Conservation (phyloP, 169 alveolate species). For the Plasmodium berghei region DNA sequence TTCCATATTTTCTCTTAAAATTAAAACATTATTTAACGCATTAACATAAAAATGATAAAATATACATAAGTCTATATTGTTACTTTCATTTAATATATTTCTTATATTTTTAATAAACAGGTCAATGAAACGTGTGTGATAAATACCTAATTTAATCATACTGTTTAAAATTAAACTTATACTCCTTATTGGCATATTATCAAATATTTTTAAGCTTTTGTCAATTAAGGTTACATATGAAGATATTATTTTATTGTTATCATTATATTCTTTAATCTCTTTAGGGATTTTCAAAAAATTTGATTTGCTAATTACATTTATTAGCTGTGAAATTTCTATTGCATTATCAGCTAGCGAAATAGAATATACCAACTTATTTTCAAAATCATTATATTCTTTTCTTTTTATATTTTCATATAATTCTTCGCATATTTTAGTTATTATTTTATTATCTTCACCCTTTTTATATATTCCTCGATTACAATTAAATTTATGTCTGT, state of each 20-base stretch:
- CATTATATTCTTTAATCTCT: too few species aligned
- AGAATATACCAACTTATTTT: conserved; percentile 29
- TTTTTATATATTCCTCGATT: not conserved
- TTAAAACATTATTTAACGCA: not conserved
- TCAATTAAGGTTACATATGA: conserved; percentile 28
- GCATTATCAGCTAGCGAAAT: conserved; percentile 45
- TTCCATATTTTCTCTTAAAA: not conserved
- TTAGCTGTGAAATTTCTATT: conserved; percentile 49
- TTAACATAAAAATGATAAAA: conserved; percentile 68
- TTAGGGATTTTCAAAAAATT: too few species aligned
- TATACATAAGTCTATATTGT: conserved; percentile 27
- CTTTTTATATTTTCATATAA: conserved; percentile 28
- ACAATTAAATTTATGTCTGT: too few species aligned
- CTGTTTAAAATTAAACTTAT: conserved; percentile 72
- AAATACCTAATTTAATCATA: conserved; percentile 42
- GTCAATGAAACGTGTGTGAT: conserved; percentile 26
- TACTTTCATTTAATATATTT: conserved; percentile 28
- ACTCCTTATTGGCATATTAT: conserved; percentile 54
- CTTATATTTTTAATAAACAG: conserved; percentile 63
- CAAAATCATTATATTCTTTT: conserved; percentile 31
- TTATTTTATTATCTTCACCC: conserved; percentile 17
- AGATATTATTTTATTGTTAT: conserved; percentile 1
- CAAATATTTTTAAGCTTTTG: conserved; percentile 33
- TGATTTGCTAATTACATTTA: conserved; percentile 39
- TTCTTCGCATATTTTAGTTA: conserved; percentile 45